Evolutionary conservation across 371 early-diverging fungal species (phyloP).

Genomic region (Rhizomucor miehei): DNA sequence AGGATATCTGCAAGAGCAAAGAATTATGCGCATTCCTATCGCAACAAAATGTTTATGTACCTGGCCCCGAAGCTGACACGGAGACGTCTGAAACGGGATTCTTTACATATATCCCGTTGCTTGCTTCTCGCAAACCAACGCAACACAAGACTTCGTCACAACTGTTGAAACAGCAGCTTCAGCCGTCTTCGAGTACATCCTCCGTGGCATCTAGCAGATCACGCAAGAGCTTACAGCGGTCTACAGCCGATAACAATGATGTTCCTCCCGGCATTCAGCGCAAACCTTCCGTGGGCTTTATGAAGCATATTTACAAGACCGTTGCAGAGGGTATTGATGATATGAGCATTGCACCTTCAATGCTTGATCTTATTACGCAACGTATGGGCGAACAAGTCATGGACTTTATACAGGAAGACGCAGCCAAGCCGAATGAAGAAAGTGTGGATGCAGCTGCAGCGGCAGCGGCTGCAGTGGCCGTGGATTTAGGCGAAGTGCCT

Average conservation of each 20-base stretch:
- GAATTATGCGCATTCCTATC: conserved; percentile 65
- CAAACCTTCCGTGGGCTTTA: conserved; percentile 43
- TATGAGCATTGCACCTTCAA: conserved; percentile 63
- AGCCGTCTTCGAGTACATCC: conserved; percentile 17
- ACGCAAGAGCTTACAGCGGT: conserved; percentile 1
- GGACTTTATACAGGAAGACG: conserved; percentile 38
- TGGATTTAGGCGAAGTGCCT: background rate
- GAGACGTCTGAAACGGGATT: conserved; percentile 14
- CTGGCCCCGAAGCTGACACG: conserved; percentile 31
- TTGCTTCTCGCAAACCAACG: conserved; percentile 1
- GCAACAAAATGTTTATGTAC: conserved; percentile 55
- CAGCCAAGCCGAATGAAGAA: conserved; percentile 3
- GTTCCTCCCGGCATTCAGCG: background rate
- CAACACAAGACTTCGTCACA: background rate
- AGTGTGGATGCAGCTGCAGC: conserved; percentile 10
- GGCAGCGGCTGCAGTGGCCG: conserved; percentile 8
- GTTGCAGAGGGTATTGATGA: conserved; percentile 71
- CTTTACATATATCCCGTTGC: conserved; percentile 12
- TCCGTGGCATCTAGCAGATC: conserved; percentile 10
- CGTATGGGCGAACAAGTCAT: conserved; percentile 69
- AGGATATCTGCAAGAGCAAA: conserved; percentile 51
- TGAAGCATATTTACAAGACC: conserved; percentile 71
- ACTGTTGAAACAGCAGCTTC: conserved; percentile 7
- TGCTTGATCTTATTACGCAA: conserved; percentile 72
- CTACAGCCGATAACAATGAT: background rate